These are phyloP conservation scores for Cystobasidium tubakii DNA, from an alignment of 768 basidiomycete genomes.

Conservation along the genomic window DNA sequence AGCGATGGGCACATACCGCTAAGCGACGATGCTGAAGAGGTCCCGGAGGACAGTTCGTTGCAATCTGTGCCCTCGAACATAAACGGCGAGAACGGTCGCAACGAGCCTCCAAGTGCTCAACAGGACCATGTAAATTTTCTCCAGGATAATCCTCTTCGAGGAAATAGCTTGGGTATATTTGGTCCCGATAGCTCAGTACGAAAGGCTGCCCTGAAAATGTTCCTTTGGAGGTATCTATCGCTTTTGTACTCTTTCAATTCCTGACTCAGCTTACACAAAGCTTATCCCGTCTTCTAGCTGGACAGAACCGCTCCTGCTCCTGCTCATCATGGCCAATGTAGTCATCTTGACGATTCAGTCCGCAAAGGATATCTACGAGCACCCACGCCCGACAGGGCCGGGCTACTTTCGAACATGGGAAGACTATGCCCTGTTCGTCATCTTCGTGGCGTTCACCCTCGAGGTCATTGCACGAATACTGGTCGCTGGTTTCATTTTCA, in stretches of 20 bases:
- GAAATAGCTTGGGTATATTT: constrained; percentile 70
- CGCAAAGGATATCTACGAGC: constrained; percentile 56
- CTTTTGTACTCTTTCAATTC: background rate
- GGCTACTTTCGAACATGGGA: constrained; percentile 89
- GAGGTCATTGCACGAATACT: constrained; percentile 84
- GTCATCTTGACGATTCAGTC: constrained; percentile 75
- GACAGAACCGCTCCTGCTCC: constrained; percentile 78
- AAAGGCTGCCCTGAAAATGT: constrained; percentile 60
- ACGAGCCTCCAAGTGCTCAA: background rate
- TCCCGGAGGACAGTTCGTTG: background rate
- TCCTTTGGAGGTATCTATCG: constrained; percentile 65
- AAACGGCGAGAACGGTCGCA: background rate
- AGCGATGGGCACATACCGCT: constrained; percentile 18
- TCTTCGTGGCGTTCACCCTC: constrained; percentile 79
- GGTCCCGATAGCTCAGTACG: constrained; percentile 65
- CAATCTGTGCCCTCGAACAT: background rate
- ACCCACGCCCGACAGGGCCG: constrained; percentile 44
- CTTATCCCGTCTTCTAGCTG: constrained; percentile 48
- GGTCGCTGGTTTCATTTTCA: constrained; percentile 79
- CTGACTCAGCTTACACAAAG: no score
- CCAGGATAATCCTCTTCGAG: constrained; percentile 54
- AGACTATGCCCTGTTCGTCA: constrained; percentile 71
- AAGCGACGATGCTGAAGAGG: constrained; percentile 8
- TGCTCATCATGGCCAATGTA: constrained; percentile 77
- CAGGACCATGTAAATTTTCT: background rate